Percentiles rank a stretch among this genome's conserved stretches.
These are phyloP conservation scores for Apophysomyces variabilis DNA, from an alignment of 371 early-diverging fungal genomes.

Conservation along the genomic window DNA sequence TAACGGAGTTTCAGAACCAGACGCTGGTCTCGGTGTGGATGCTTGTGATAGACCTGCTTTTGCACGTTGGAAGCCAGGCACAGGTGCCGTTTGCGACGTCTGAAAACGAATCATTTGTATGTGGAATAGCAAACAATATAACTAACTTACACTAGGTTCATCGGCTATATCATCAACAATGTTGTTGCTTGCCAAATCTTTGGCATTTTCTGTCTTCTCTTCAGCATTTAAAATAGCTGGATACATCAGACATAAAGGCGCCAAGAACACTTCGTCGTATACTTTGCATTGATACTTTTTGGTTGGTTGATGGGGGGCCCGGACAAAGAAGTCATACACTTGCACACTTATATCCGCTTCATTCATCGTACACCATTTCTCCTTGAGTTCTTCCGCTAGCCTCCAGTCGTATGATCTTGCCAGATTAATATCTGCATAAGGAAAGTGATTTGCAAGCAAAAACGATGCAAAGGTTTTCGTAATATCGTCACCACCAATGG, in stretches of 20 bases:
- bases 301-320: constrained; percentile 72
- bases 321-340: constrained; percentile 80
- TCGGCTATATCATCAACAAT: constrained; percentile 45
- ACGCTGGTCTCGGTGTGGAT: neutral
- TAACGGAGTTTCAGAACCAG: constrained; percentile 8
- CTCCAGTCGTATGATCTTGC: constrained; percentile 68
- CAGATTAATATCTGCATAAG: constrained; percentile 74
- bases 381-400: constrained; percentile 75
- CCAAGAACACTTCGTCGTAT: constrained; percentile 85
- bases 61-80: constrained; percentile 16
- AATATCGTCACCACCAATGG: constrained; percentile 87
- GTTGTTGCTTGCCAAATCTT: constrained; percentile 26
- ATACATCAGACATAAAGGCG: constrained; percentile 70
- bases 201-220: constrained; percentile 22
- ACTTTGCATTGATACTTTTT: constrained; percentile 81
- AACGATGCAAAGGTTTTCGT: constrained; percentile 74
- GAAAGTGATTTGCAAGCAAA: constrained; percentile 71
- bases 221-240: constrained; percentile 51
- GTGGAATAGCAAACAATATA: neutral
- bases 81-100: constrained; percentile 7
- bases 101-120: neutral
- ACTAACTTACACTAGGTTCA: constrained; percentile 33
- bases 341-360: constrained; percentile 83
- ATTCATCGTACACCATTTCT: constrained; percentile 81
- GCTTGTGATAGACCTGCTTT: constrained; percentile 1